Conservation (phyloP, 176 grass and related monocot species). For the Ensete glaucum region DNA sequence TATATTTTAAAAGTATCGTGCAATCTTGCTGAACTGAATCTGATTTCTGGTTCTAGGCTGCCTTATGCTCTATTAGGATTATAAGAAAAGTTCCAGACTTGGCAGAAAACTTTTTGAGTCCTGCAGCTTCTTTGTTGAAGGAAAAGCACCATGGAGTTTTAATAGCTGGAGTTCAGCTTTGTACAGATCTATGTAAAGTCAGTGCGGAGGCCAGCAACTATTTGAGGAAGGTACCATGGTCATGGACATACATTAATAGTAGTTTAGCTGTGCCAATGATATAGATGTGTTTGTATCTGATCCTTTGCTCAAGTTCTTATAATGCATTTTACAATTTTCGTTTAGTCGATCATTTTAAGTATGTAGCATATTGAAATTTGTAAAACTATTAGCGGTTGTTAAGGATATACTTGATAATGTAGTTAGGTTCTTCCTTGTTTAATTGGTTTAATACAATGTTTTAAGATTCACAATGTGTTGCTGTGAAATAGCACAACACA, state of each 20-base stretch:
- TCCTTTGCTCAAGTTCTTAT: too few species aligned
- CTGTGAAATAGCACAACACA: too few species aligned
- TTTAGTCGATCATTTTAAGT: too few species aligned
- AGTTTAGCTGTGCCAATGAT: background rate
- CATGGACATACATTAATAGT: background rate
- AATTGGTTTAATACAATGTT: too few species aligned
- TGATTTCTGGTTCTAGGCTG: slow-evolving; percentile 47
- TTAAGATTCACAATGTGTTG: too few species aligned
- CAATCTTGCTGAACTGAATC: slow-evolving; percentile 5
- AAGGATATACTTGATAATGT: too few species aligned
- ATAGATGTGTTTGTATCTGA: background rate
- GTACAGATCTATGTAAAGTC: slow-evolving; percentile 89
- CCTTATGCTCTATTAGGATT: slow-evolving; percentile 89
- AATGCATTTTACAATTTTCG: too few species aligned
- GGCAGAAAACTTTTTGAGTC: slow-evolving; percentile 75
- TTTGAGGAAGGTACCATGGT: slow-evolving; percentile 65
- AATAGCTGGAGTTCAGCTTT: slow-evolving; percentile 85
- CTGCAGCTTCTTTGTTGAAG: slow-evolving; percentile 71
- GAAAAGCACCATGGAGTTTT: slow-evolving; percentile 96
- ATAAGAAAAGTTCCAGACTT: slow-evolving; percentile 94
- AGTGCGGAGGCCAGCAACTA: slow-evolving; percentile 71
- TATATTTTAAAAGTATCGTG: slow-evolving; percentile 14
- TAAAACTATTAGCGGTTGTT: too few species aligned
- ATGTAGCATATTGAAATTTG: too few species aligned
- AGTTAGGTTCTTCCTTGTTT: too few species aligned